Evolutionary conservation across 495 filamentous ascomycete species (phyloP), one percentile per base, ranked within the genome.

Genomic region (Lasiosphaeria miniovina): DNA sequence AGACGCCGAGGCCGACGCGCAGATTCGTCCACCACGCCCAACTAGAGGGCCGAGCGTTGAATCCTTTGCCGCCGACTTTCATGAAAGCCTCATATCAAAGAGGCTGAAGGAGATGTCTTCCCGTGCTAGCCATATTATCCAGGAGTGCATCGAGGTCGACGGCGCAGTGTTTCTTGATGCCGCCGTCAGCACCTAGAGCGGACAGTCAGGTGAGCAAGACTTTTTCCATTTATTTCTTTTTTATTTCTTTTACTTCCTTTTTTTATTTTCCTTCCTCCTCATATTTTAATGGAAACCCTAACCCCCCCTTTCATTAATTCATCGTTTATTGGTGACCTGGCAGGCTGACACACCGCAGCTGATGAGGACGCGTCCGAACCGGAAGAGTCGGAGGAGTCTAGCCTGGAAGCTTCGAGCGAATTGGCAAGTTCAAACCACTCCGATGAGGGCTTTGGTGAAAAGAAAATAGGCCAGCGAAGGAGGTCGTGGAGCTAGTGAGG

Each of bases 131-230:
- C 43, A 76, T 52, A 70, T 82, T 32, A 74, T 81, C 41, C 69
- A 79, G 33, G 77, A 82, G 59, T 74, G 77, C 4, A 76, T 81
- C 46, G 74, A 74, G 10, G 74, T 74, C 3, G 79, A 82, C 24
- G 82, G 80, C 3, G 75, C 78, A 1, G 57, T 80, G 5, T 83
- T 80, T 51, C 64, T 80, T 8, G 80, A 83, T 67, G 78, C 78
- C 0, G 72, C 71, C 43, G 58, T 51, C 24, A 51, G 49, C 17
- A 6, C 49, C 12, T 5, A 46, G 43, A 46, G 43, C 43, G 43
- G 43, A 4, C 43, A 46, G 43, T 46, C 43, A 46, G 43, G 43
- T 46, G 43, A 46, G 43, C 43, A 6, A 46, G 12, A 46, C 15
- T n/a, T 46, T 11, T 14, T n/a, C 43, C 43, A 7, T 46, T 46